Base-by-base conservation (phyloP, 1,139 yeast species). In the Blastobotrys capitulatus region DNA sequence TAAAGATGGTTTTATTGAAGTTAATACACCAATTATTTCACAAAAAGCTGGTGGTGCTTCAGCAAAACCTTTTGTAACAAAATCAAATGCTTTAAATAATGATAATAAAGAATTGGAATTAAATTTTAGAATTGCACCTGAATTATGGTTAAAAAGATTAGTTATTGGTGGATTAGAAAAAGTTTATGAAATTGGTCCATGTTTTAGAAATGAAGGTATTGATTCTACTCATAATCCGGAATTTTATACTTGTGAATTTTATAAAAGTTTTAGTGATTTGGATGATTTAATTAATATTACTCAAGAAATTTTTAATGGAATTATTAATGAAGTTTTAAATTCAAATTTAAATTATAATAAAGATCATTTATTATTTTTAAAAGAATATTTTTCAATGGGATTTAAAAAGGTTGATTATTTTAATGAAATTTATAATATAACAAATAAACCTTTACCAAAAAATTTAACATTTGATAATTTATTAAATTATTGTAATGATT, bases 151-250 rank as follows among this genome's bases (percentile, higher is more conserved):
- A 51, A 92, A 92, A 64, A 77, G 86, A 58, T 67, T 92, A 51
- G 78, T 89, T 1, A 80, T 90, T 39, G 75, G 86, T 4, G 98
- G 98, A 1, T 80, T 90, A 60, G 96, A 89, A 55, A 79, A 77
- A 57, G 82, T 92, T 6, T 92, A 80, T 67, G 98, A 92, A 62
- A 79, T 92, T 44, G 97, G 97, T 0, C 78, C 78, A 50, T 82
- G 78, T 45, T 92, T 90, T 65, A 74, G 98, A 56, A 92, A 92
- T 62, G 98, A 92, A 68, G 97, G 97, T 5, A 75, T 90, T 42
- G 97, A 92, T 64, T 76, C 83, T 51, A 87, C 96, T 1, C 98
- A 92, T 65, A 92, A 92, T 70, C 97, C 97, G 0, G 98, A 92
- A 66, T 92, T 90, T 63, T 83, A 96, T 15, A 81, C 92, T 12